Percentiles rank a stretch among this genome's conserved stretches.
Evolutionary conservation across 2,329 filamentous ascomycete species (phyloP).

Genomic region (Fusarium dlaminii): DNA sequence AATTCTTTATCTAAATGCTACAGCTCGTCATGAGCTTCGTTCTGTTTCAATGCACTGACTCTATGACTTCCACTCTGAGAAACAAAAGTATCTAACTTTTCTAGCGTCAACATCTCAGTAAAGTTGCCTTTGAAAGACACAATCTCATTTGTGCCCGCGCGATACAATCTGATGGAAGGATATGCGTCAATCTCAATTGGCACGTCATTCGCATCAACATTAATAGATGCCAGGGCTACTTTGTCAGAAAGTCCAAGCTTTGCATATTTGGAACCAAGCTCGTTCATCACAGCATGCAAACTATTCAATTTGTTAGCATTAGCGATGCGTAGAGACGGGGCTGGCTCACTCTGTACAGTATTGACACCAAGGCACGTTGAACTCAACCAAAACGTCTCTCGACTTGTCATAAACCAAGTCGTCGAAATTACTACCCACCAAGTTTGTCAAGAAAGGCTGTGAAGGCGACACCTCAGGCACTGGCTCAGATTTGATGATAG

Average conservation of each 20-base stretch:
- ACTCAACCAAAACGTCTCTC: not conserved
- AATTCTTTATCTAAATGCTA: not conserved
- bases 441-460: not conserved
- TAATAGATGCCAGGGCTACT: not conserved
- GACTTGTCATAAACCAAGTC: not conserved
- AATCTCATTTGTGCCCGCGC: not conserved
- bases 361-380: not conserved
- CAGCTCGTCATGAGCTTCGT: not conserved
- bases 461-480: not conserved
- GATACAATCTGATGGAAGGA: not conserved
- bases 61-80: not conserved
- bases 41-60: not conserved
- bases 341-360: not conserved
- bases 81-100: not conserved
- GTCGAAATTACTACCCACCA: not conserved
- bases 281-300: not conserved
- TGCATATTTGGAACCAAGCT: not conserved
- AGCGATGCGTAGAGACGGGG: not conserved
- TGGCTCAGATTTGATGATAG: not conserved
- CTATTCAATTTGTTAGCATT: not conserved
- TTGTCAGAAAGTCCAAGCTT: not conserved
- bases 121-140: not conserved
- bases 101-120: not conserved
- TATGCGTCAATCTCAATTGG: conserved; percentile 3
- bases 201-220: not conserved